Evolutionary conservation across 2,329 filamentous ascomycete species (phyloP), one percentile per base, ranked within the genome.

Genomic region (Aspergillus sp.): DNA sequence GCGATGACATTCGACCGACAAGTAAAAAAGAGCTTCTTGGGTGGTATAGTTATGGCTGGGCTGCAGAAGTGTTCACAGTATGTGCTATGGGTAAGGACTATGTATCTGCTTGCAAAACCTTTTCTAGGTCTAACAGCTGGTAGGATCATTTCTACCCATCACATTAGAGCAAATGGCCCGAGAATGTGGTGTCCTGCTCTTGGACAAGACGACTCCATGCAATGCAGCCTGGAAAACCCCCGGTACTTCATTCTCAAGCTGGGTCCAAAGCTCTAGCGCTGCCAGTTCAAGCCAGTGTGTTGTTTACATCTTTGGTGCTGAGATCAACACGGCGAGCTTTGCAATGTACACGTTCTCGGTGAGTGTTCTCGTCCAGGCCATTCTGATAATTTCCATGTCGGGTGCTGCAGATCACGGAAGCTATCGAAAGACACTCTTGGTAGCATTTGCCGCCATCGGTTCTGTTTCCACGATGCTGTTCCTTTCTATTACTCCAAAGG

Each of bases 261-360:
- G 4, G 15, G 39, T 17, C 15, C 36, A 62, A 8, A 59, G 52
- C 22, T 59, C 62, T 34, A 53, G 36, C 8, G 54, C 52, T 43
- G 63, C 65, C 66, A 73, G 64, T 62, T 80, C 64, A 42, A 82
- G 81, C 48, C 91, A 96, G 71, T 99, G 95, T 70, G 80, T 98
- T 58, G 86, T 98, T 58, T 85, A 88, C 62, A 80, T 98, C 5
- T 78, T 96, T 22, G 93, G 93, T 5, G 74, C 89, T 58, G 88
- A 96, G 68, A 88, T 99, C 77, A 98, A 98, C 75, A 97, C 93
- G 1, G 93, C 93, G 36, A 96, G 90, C 74, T 97, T 98, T 74
- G 93, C 92, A 71, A 96, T 98, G 91, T 98, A 98, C 76, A 97
- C 92, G 2, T 99, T 99, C 75, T 96, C 92, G 57, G 80, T 96